phyloP scores from a whole-genome alignment of 208 protist genomes.

The Leishmania gerbilli region DNA sequence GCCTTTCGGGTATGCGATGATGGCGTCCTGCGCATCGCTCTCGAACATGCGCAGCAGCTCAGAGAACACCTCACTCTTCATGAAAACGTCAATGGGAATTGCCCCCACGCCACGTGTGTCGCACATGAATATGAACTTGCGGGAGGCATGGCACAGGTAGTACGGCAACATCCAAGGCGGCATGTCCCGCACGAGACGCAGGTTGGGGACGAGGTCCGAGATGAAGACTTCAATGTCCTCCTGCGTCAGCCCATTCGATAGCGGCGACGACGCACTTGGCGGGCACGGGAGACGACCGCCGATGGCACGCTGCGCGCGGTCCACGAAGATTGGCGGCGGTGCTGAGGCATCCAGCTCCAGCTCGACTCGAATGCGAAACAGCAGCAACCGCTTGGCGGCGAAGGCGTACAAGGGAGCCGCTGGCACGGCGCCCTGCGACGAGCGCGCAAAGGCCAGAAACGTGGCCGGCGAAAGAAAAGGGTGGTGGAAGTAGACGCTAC shows the following conservation, averaged over 20 bases:
- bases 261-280: conserved; percentile 71
- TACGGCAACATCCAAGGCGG: conserved; percentile 87
- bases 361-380: conserved; percentile 83
- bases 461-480: conserved; percentile 87
- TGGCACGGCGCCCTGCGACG: conserved; percentile 54
- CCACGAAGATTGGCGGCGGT: conserved; percentile 39
- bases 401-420: conserved; percentile 86
- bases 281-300: conserved; percentile 41
- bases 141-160: conserved; percentile 89
- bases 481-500: conserved; percentile 77
- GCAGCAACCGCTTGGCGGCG: conserved; percentile 77
- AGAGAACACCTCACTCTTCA: conserved; percentile 88
- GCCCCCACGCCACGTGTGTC: conserved; percentile 74
- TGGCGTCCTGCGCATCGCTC: conserved; percentile 76
- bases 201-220: conserved; percentile 64
- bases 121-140: conserved; percentile 95
- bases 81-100: conserved; percentile 81
- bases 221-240: conserved; percentile 87
- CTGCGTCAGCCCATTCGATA: conserved; percentile 82
- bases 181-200: conserved; percentile 83
- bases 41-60: conserved; percentile 91
- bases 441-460: conserved; percentile 76
- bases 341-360: conserved; percentile 67
- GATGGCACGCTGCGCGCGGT: conserved; percentile 11
- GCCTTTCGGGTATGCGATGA: conserved; percentile 63